Conservation (phyloP, 257 asterid species). For the Scutellaria minor region DNA sequence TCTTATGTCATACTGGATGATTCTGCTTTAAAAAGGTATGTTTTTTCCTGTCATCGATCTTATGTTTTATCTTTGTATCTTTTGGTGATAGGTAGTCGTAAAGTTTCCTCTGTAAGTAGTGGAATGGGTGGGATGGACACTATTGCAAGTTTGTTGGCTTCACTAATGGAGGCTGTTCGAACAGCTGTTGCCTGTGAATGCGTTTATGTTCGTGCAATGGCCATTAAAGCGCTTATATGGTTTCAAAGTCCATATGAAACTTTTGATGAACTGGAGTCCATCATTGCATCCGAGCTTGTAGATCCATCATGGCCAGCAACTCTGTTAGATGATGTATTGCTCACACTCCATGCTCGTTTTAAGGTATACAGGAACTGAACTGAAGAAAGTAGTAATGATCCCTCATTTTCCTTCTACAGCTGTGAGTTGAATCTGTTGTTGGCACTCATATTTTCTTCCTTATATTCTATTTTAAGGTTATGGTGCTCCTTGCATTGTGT, state of each 20-base stretch:
- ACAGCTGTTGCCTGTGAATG: constrained; percentile 93
- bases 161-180: constrained; percentile 87
- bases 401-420: constrained; percentile 5
- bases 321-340: constrained; percentile 67
- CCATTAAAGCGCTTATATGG: constrained; percentile 86
- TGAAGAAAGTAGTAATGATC: neutral
- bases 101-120: constrained; percentile 61
- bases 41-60: constrained; percentile 8
- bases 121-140: constrained; percentile 70
- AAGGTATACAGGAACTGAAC: constrained; percentile 55
- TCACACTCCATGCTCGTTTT: constrained; percentile 89
- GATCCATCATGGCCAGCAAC: constrained; percentile 91
- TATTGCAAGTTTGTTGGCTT: constrained; percentile 75
- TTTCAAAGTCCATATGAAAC: constrained; percentile 90
- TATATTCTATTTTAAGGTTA: neutral
- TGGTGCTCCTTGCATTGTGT: constrained; percentile 9
- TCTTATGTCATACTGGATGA: neutral
- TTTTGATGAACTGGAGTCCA: constrained; percentile 82
- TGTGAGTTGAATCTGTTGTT: constrained; percentile 3
- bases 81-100: constrained; percentile 54
- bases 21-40: neutral
- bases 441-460: neutral
- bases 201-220: constrained; percentile 90
- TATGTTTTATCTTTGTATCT: neutral
- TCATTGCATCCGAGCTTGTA: constrained; percentile 83